phyloP scores from a whole-genome alignment of 169 alveolate genomes.

The Plasmodium coatneyi region DNA sequence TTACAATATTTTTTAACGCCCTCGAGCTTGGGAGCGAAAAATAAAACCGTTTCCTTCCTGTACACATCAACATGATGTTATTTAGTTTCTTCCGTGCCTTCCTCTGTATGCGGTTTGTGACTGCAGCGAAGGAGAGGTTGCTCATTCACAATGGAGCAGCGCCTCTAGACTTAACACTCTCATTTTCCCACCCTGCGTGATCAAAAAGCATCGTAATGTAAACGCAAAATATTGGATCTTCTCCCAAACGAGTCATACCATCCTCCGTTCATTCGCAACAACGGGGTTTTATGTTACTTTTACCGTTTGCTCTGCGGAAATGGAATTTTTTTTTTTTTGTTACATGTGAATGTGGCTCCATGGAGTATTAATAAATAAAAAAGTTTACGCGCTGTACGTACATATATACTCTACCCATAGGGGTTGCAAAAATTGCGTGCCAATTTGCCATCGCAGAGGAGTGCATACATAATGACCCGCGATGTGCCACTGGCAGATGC shows the following conservation, averaged over 20 bases:
- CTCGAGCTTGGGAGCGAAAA: slow-evolving; percentile 58
- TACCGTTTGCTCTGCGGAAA: not conserved
- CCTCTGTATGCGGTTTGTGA: not conserved
- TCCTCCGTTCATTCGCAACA: not conserved
- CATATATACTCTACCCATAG: not conserved
- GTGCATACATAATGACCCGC: not conserved
- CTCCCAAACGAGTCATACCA: not conserved
- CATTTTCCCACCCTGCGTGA: not conserved
- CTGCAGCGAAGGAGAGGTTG: not conserved
- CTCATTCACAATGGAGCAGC: not conserved
- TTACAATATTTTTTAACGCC: slow-evolving; percentile 57
- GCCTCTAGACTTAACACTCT: not conserved
- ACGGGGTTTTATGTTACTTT: not conserved
- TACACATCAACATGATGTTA: slow-evolving; percentile 12
- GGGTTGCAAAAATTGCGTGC: not conserved
- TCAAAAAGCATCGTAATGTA: too few relatives aligned
- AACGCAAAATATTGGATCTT: not conserved
- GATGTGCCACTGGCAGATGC: not conserved
- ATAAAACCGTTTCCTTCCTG: slow-evolving; percentile 32
- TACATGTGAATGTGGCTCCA: not conserved
- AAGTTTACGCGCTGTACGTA: not conserved
- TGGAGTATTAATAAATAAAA: too few relatives aligned
- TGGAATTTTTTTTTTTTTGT: not conserved
- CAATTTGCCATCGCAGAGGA: not conserved
- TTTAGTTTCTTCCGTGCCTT: not conserved